These are phyloP conservation scores for Creolimax fragrantissima DNA, from an alignment of 78 protist genomes.

Conservation along the genomic window DNA sequence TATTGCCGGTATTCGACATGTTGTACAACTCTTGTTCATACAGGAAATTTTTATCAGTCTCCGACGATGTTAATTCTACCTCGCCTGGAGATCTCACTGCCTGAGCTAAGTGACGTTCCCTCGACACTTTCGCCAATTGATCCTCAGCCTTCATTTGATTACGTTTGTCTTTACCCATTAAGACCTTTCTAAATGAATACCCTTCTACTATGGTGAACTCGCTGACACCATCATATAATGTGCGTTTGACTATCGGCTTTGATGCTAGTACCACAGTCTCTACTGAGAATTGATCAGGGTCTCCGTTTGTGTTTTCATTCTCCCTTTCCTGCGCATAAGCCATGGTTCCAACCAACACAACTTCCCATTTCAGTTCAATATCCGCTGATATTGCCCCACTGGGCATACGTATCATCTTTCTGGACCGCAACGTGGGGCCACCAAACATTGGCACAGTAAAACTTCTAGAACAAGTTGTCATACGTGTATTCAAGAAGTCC, in stretches of 20 bases:
- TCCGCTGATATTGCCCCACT: background rate
- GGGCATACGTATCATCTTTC: background rate
- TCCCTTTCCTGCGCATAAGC: background rate
- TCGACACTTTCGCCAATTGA: background rate
- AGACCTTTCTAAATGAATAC: background rate
- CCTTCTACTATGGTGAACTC: background rate
- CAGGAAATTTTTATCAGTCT: background rate
- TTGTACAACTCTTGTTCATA: background rate
- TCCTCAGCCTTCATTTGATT: background rate
- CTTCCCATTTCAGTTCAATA: background rate
- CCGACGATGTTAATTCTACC: background rate
- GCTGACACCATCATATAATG: background rate
- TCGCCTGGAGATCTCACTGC: background rate
- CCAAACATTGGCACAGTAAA: background rate
- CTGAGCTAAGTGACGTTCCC: background rate
- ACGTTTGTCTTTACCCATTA: background rate
- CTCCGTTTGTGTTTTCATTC: background rate
- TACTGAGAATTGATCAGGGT: background rate
- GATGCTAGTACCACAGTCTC: background rate
- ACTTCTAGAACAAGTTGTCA: too few relatives aligned
- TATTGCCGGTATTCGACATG: too few relatives aligned
- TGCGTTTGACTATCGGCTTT: background rate
- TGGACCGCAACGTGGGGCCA: background rate
- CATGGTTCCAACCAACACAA: background rate
- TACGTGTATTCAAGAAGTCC: too few relatives aligned